phyloP scores from a whole-genome alignment of 106 monocot species.

The Agapanthus africanus region DNA sequence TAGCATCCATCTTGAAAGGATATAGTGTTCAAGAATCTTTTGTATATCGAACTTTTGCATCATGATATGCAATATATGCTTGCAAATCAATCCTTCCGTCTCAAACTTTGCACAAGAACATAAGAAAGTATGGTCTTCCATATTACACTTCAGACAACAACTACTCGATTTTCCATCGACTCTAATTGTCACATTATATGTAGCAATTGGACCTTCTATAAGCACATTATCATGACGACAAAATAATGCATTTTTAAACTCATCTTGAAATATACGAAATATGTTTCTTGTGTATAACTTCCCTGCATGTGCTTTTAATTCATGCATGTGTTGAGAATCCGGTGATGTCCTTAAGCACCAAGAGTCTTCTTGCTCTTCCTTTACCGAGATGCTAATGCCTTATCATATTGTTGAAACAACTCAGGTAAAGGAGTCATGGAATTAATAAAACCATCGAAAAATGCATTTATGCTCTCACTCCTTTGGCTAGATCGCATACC shows the following conservation, averaged over 20 bases:
- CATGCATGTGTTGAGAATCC: not conserved
- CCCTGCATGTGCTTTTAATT: not conserved
- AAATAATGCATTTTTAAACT: not conserved
- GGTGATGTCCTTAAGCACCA: constrained; percentile 5
- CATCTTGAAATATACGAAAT: not conserved
- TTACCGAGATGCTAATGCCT: constrained; percentile 1
- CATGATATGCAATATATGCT: constrained; percentile 1
- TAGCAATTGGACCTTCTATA: not conserved
- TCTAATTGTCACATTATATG: not conserved
- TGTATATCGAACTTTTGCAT: not conserved
- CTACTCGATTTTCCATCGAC: no score
- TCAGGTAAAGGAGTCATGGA: constrained; percentile 17
- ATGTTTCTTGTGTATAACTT: not conserved
- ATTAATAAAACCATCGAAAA: constrained; percentile 23
- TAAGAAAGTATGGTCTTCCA: not conserved
- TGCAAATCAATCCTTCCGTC: not conserved
- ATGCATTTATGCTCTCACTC: no score
- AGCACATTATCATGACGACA: not conserved
- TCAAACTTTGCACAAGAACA: constrained; percentile 7
- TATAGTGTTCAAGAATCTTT: not conserved
- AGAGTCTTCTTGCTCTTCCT: constrained; percentile 22
- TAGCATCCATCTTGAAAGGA: not conserved
- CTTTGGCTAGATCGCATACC: constrained; percentile 16
- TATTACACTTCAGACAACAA: not conserved
- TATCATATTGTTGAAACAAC: constrained; percentile 24